Percentiles rank a stretch among this genome's conserved stretches.
phyloP scores from a whole-genome alignment of 2,329 filamentous ascomycete species.

The Claviceps purpurea region DNA sequence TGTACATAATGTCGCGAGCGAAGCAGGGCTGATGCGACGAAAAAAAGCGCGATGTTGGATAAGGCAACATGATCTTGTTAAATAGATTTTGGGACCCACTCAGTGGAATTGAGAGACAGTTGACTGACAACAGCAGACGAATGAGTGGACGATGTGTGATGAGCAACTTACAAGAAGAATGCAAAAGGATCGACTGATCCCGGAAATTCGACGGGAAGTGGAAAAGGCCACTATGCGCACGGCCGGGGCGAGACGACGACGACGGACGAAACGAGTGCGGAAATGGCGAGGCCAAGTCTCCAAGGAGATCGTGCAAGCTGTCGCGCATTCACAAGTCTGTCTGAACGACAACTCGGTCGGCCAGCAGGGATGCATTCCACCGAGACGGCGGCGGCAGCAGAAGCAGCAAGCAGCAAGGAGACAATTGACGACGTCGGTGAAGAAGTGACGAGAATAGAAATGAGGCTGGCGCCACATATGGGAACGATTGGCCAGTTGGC shows the following conservation, averaged over 20 bases:
- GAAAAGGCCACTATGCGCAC: background rate
- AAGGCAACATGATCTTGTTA: conserved; percentile 3
- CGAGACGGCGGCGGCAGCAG: background rate
- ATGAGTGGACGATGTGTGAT: conserved; percentile 1
- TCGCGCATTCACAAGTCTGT: too few relatives aligned
- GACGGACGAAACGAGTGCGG: background rate
- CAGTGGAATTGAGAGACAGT: background rate
- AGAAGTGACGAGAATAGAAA: background rate
- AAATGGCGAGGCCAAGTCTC: too few relatives aligned
- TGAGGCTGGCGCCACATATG: background rate
- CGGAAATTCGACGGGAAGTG: background rate
- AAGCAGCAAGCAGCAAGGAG: background rate
- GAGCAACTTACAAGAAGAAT: background rate
- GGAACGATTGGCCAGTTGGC: background rate
- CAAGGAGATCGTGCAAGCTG: too few relatives aligned
- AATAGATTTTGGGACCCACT: conserved; percentile 2
- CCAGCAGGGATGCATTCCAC: background rate
- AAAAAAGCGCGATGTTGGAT: conserved; percentile 4
- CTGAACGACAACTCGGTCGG: too few relatives aligned
- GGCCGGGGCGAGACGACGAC: background rate
- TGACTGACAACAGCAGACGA: conserved; percentile 1
- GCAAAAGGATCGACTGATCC: background rate
- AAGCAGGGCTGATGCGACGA: background rate
- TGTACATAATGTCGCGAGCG: background rate
- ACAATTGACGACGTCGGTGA: background rate